Percentiles rank a stretch among this genome's conserved stretches.
Evolutionary conservation across 345 rosid species (phyloP).

Genomic region (Eucalyptus brandiana): DNA sequence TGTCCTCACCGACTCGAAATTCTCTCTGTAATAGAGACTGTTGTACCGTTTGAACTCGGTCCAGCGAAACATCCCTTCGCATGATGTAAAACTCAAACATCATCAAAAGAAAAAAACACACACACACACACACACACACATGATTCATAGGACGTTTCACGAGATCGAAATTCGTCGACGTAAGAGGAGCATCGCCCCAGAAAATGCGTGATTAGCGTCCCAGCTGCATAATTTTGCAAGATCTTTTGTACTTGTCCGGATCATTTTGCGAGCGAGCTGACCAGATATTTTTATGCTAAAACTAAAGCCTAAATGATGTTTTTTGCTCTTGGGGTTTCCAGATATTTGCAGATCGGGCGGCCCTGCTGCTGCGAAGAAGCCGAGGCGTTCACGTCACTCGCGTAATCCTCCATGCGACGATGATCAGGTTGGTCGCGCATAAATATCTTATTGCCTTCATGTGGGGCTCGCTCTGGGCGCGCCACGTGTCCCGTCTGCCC

Average conservation of each 20-base stretch:
- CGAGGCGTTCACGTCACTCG: neutral
- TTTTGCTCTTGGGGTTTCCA: neutral
- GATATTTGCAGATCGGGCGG: neutral
- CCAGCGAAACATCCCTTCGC: neutral
- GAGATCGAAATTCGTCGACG: neutral
- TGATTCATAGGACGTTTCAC: neutral
- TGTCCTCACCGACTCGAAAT: neutral
- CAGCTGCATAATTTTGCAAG: neutral
- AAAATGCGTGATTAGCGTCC: neutral
- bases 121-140: too few relatives aligned
- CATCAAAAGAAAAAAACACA: fast-evolving
- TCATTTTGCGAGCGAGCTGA: neutral
- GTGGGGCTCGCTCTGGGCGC: neutral
- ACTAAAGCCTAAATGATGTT: neutral
- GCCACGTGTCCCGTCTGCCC: neutral
- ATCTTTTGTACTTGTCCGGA: neutral
- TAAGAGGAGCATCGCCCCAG: neutral
- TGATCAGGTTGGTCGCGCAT: neutral
- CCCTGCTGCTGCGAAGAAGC: neutral
- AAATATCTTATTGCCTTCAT: neutral
- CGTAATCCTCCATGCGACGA: neutral
- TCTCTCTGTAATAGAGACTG: neutral
- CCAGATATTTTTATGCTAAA: neutral
- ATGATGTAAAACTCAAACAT: neutral
- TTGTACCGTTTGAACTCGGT: neutral